phyloP scores from a whole-genome alignment of 2,329 filamentous ascomycete genomes.

The Hawksworthiomyces lignivorus region DNA sequence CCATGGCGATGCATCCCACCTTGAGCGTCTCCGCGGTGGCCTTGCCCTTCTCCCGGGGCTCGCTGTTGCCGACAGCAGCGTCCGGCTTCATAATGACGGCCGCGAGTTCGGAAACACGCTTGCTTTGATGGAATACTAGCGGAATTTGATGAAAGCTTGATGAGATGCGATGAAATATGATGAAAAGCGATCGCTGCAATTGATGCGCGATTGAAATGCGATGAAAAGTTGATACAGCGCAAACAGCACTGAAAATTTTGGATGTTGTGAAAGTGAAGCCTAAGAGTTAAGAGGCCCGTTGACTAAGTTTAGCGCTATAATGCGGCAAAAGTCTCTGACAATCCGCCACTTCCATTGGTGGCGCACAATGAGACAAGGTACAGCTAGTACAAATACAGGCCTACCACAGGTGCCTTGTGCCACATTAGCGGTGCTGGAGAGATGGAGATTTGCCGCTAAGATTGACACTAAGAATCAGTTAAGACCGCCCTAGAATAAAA shows the following conservation, averaged over 20 bases:
- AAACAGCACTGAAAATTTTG: too few species aligned
- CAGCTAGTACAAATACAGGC: too few species aligned
- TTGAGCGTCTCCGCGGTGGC: conserved; percentile 78
- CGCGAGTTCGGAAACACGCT: background rate
- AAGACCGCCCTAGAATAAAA: too few species aligned
- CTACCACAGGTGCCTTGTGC: too few species aligned
- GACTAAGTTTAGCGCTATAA: conserved; percentile 9
- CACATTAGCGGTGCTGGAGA: too few species aligned
- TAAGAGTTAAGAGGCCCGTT: too few species aligned
- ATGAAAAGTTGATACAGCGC: conserved; percentile 1
- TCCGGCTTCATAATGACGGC: conserved; percentile 35
- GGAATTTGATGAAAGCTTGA: background rate
- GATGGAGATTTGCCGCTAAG: too few species aligned
- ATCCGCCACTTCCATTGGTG: too few species aligned
- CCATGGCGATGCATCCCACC: conserved; percentile 53
- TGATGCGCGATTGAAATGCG: too few species aligned
- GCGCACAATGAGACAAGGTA: too few species aligned
- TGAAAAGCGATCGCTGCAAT: background rate
- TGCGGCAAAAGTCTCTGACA: background rate
- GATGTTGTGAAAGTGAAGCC: too few species aligned
- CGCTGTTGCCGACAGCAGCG: conserved; percentile 47
- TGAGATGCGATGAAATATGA: conserved; percentile 6
- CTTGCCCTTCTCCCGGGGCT: conserved; percentile 62
- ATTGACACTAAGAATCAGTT: too few species aligned
- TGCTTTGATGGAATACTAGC: background rate